Conservation (phyloP, 805 yeast genomes). For the Monosporozyma siamensis region DNA sequence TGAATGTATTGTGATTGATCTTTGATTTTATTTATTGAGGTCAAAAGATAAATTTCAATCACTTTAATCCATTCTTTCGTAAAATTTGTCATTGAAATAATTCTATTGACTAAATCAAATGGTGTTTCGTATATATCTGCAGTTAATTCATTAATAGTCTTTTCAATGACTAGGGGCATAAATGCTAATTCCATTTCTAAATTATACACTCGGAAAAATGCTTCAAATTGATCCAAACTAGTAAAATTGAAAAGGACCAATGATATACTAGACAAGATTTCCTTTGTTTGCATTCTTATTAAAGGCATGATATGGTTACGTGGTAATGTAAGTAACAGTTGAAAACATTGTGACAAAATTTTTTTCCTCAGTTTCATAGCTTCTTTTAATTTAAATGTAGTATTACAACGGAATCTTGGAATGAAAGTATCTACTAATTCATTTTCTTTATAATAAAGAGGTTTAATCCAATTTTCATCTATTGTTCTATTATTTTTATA, state of each 20-base stretch:
- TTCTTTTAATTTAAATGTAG: slow-evolving; percentile 9
- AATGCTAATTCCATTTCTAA: slow-evolving; percentile 12
- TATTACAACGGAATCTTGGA: slow-evolving; percentile 9
- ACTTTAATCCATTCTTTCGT: not conserved
- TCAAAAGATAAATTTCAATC: not conserved
- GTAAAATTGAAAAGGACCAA: slow-evolving; percentile 10
- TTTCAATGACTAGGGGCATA: slow-evolving; percentile 21
- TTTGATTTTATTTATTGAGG: not conserved
- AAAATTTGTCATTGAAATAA: slow-evolving; percentile 2
- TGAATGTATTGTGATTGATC: not conserved
- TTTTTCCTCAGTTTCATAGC: slow-evolving; percentile 18
- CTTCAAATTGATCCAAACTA: slow-evolving; percentile 13
- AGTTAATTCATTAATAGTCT: slow-evolving; percentile 11
- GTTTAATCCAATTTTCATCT: slow-evolving; percentile 1
- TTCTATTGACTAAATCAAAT: slow-evolving; percentile 2
- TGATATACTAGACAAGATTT: slow-evolving; percentile 10
- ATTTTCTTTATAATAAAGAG: slow-evolving; percentile 18
- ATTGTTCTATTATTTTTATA: not conserved
- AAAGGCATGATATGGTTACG: slow-evolving; percentile 9
- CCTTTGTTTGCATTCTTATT: slow-evolving; percentile 12
- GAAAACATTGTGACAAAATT: slow-evolving; percentile 14
- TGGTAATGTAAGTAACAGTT: slow-evolving; percentile 15
- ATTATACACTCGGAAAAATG: slow-evolving; percentile 14
- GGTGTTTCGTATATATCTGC: not conserved
- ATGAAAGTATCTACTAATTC: slow-evolving; percentile 11